Conservation (phyloP, 345 rosid genomes). For the Triadica sebifera region DNA sequence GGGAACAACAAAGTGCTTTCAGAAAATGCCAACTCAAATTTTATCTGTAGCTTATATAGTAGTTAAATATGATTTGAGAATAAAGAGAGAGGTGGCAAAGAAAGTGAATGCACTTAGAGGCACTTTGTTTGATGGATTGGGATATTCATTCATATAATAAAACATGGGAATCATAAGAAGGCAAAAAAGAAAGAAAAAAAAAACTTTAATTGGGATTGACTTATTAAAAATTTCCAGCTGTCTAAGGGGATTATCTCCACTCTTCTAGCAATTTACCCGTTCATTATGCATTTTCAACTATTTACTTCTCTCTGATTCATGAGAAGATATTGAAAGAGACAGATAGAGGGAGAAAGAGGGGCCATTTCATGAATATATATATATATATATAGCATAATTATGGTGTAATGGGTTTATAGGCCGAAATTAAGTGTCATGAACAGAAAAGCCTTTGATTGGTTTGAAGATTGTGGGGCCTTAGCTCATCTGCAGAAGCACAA, state of each 20-base stretch:
- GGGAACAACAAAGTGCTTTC: conserved; percentile 23
- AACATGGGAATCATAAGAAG: conserved; percentile 1
- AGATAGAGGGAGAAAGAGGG: too few species aligned
- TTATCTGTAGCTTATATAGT: too few species aligned
- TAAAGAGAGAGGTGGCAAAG: conserved; percentile 17
- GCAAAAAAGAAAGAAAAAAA: neutral
- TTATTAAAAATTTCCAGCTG: conserved; percentile 10
- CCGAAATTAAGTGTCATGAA: too few species aligned
- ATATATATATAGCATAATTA: too few species aligned
- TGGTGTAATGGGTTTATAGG: too few species aligned
- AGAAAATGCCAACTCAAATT: too few species aligned
- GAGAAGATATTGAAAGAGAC: neutral
- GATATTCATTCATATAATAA: conserved; percentile 15
- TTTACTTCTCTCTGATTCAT: neutral
- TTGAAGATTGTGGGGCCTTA: conserved; percentile 13
- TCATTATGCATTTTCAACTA: neutral
- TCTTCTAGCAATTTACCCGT: neutral
- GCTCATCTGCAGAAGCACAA: neutral
- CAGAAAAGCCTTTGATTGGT: neutral
- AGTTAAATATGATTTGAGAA: neutral
- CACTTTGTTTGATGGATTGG: conserved; percentile 29
- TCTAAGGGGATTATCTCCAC: conserved; percentile 1
- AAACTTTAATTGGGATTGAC: neutral
- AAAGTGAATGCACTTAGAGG: conserved; percentile 36
- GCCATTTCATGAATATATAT: too few species aligned